Base-by-base conservation (phyloP, 352 stramenopile species). In the Pythium monospermum region DNA sequence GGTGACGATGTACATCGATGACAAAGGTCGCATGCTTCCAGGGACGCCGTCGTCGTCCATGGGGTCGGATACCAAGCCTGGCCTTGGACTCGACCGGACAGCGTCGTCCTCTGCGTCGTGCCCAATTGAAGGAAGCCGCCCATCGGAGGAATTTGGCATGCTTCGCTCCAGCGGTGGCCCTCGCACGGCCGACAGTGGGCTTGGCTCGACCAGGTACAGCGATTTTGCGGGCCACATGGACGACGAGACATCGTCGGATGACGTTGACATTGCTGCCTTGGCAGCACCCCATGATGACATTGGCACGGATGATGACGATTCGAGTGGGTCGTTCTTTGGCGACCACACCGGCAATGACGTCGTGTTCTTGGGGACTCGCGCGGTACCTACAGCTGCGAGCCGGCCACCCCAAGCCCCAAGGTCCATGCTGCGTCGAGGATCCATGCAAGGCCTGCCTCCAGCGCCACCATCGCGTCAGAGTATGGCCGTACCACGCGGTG, bases 51-150 rank as follows among this genome's bases (percentile, higher is more conserved):
- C 44, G 0, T 63, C 42, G 8, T 42, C 31, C 7, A 15, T 51
- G 16, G 35, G 37, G 8, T 57, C 47, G 7, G 45, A 31, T n/a
- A 18, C 57, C 11, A 33, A 27, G 18, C 8, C 13, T 27, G 31
- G 26, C 6, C 31, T 54, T n/a, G 57, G 57, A 3, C 45, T 65
- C 2, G 57, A 65, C 31, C 58, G 58, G 47, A 65, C 57, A 1
- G 49, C 49, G 19, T 65, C 55, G 7, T 63, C 55, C 3, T 63
- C 55, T 0, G 55, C 55, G 0, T 63, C 55, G 10, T 63, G 57
- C 36, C 26, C 32, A 4, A 23, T 53, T 11, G 48, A 57, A 19
- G 47, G 53, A 21, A 62, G 47, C 46, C 53, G 38, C 21, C 40
- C 35, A 2, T 61, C 53, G 1, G 54, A 30, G n/a, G 53, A 27